These are phyloP conservation scores for Nicotiana rustica DNA, from an alignment of 305 asterid genomes.

Conservation along the genomic window DNA sequence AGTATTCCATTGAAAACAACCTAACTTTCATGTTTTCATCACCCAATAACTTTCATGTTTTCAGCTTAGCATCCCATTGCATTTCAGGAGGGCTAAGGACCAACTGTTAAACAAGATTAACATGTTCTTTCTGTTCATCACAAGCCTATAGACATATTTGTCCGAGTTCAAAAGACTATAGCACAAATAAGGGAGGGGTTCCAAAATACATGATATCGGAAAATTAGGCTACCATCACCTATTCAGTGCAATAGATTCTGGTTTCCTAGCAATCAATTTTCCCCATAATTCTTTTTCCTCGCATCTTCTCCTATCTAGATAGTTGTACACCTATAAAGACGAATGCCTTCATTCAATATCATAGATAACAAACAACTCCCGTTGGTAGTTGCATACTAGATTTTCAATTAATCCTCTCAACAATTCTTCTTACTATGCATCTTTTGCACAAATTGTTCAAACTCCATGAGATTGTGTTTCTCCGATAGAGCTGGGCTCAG, in stretches of 20 bases:
- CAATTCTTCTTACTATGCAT: slow-evolving; percentile 61
- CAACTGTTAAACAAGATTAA: not conserved
- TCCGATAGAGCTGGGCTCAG: slow-evolving; percentile 55
- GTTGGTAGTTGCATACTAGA: not conserved
- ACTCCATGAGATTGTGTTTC: slow-evolving; percentile 57
- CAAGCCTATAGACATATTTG: not conserved
- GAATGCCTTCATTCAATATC: no score
- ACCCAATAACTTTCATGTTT: no score
- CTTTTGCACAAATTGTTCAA: slow-evolving; percentile 58
- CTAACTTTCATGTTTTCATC: no score
- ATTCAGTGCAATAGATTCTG: not conserved
- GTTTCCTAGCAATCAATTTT: no score
- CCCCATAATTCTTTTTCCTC: no score
- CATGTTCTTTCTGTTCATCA: not conserved
- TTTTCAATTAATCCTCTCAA: not conserved
- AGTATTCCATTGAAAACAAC: not conserved
- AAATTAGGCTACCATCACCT: not conserved
- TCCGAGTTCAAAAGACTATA: not conserved
- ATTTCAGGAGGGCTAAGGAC: not conserved
- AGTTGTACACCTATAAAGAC: no score
- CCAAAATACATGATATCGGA: not conserved
- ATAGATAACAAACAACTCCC: no score
- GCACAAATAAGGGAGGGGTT: not conserved
- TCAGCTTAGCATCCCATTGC: not conserved
- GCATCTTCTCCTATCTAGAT: no score